Conservation (phyloP, 495 filamentous ascomycete genomes). For the Tetracladium marchalianum region DNA sequence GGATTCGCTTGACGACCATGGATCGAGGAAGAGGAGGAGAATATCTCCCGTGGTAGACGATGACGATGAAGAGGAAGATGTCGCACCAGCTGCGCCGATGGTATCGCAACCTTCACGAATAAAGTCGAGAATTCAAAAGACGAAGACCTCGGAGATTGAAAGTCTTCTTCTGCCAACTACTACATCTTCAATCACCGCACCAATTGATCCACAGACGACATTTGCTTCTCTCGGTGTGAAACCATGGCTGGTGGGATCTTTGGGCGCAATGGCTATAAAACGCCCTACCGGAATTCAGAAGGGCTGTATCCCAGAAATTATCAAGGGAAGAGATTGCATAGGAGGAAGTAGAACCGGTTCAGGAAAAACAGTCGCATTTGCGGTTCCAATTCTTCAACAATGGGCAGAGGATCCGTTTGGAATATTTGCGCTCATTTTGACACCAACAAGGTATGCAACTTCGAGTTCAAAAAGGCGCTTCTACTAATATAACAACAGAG, state of each 20-base stretch:
- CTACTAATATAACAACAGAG: constrained; percentile 33
- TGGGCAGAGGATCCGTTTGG: constrained; percentile 90
- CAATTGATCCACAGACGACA: constrained; percentile 42
- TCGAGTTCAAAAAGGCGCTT: neutral
- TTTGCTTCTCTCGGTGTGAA: constrained; percentile 68
- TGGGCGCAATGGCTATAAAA: constrained; percentile 79
- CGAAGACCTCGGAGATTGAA: constrained; percentile 3
- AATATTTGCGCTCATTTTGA: constrained; percentile 82
- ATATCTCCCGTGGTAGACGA: constrained; percentile 20
- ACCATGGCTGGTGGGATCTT: constrained; percentile 82
- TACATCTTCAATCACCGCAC: constrained; percentile 22
- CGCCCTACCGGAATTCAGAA: constrained; percentile 87
- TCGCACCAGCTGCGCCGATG: constrained; percentile 11
- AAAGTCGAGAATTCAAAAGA: constrained; percentile 18
- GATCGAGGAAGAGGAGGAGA: constrained; percentile 39
- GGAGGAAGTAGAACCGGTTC: constrained; percentile 91
- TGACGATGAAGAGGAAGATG: constrained; percentile 1
- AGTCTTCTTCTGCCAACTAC: neutral
- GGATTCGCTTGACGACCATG: constrained; percentile 35
- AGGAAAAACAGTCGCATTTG: constrained; percentile 98
- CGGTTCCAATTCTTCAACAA: constrained; percentile 83
- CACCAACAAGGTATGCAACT: constrained; percentile 60
- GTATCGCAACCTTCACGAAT: constrained; percentile 36
- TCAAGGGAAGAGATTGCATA: constrained; percentile 87
- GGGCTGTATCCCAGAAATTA: constrained; percentile 80